phyloP scores from a whole-genome alignment of 1,284 basidiomycete species.

The Leccinum subfulvum region DNA sequence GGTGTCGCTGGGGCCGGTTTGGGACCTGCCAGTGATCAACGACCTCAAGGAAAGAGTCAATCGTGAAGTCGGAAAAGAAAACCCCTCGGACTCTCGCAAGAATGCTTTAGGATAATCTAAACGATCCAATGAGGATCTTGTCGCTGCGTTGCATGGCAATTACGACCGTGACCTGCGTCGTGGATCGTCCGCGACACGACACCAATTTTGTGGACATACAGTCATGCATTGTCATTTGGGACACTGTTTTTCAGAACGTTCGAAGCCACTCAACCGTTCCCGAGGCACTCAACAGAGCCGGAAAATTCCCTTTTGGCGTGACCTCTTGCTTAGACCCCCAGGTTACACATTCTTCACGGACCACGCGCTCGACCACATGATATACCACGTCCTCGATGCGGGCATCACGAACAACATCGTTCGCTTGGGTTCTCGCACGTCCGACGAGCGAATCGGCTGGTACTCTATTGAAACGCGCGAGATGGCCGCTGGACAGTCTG shows the following conservation, averaged over 20 bases:
- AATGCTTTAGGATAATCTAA: background rate
- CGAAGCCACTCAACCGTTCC: constrained; percentile 60
- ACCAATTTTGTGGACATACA: constrained; percentile 58
- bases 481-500: constrained; percentile 41
- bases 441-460: constrained; percentile 56
- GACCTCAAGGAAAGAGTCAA: constrained; percentile 40
- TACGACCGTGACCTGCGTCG: constrained; percentile 50
- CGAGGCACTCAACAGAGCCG: constrained; percentile 53
- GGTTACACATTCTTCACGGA: constrained; percentile 50
- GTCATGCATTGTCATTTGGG: too few relatives aligned
- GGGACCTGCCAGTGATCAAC: constrained; percentile 38
- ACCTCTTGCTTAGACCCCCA: constrained; percentile 44
- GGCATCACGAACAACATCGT: constrained; percentile 61
- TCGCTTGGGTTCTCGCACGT: constrained; percentile 59
- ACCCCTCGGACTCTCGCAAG: constrained; percentile 21
- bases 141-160: constrained; percentile 39
- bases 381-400: constrained; percentile 58
- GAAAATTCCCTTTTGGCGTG: constrained; percentile 50
- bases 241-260: constrained; percentile 43
- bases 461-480: constrained; percentile 61
- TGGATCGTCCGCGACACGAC: constrained; percentile 58
- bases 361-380: constrained; percentile 72
- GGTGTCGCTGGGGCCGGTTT: constrained; percentile 24
- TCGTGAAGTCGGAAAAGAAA: constrained; percentile 28
- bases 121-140: constrained; percentile 31